Evolutionary conservation across 148 eudicot genomes (phyloP).

Genomic region (Persicaria maculosa): DNA sequence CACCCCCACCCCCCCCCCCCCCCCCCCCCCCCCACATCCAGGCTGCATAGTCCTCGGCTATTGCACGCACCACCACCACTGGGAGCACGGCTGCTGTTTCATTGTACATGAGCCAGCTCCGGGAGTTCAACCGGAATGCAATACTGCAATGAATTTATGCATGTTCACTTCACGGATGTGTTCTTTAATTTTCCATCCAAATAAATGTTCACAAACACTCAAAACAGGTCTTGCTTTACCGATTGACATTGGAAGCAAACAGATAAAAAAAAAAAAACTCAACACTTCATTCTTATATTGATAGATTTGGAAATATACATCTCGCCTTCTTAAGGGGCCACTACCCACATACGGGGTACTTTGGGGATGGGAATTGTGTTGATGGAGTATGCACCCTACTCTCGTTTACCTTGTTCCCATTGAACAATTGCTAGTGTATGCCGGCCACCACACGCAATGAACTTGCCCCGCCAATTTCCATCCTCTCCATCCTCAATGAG

Average conservation of each 20-base stretch:
- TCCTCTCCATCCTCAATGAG: slow-evolving; percentile 25
- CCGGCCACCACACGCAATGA: slow-evolving; percentile 94
- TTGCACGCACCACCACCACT: too few relatives aligned
- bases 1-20: too few relatives aligned
- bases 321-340: background rate
- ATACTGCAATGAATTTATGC: too few relatives aligned
- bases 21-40: too few relatives aligned
- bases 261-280: background rate
- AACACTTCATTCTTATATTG: background rate
- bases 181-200: background rate
- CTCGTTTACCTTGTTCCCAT: slow-evolving; percentile 38
- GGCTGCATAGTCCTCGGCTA: too few relatives aligned
- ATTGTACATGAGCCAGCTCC: too few relatives aligned
- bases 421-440: slow-evolving; percentile 76
- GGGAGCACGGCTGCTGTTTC: too few relatives aligned
- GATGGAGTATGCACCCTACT: background rate
- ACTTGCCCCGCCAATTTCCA: slow-evolving; percentile 72
- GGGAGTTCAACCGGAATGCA: too few relatives aligned
- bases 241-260: background rate
- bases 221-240: background rate
- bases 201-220: background rate
- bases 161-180: background rate
- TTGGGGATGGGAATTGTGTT: background rate
- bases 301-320: background rate
- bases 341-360: background rate